These are phyloP conservation scores for Penicillium paneum DNA, from an alignment of 2,329 filamentous ascomycete genomes.

Conservation along the genomic window DNA sequence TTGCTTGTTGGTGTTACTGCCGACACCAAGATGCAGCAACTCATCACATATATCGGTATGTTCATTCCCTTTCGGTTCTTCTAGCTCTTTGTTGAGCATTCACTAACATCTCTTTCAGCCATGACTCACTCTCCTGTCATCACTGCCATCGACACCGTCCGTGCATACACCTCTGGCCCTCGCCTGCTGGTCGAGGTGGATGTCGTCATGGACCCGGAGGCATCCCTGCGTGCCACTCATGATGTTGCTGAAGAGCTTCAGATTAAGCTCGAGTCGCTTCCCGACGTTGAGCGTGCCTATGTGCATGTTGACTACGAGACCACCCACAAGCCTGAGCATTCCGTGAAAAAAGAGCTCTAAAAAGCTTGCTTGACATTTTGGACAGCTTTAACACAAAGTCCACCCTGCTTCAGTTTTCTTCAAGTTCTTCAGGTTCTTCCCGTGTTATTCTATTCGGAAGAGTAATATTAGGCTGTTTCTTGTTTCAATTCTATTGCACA, in stretches of 20 bases:
- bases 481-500: background rate
- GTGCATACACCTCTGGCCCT: constrained; percentile 86
- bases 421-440: background rate
- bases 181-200: constrained; percentile 93
- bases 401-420: background rate
- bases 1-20: constrained; percentile 87
- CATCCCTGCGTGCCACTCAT: constrained; percentile 74
- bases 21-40: constrained; percentile 78
- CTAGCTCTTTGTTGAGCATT: background rate
- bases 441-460: background rate
- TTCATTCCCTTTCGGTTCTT: constrained; percentile 5
- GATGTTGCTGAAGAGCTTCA: constrained; percentile 93
- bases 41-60: constrained; percentile 88
- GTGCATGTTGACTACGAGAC: constrained; percentile 98
- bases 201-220: constrained; percentile 80
- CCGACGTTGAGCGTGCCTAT: constrained; percentile 88
- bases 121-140: constrained; percentile 85
- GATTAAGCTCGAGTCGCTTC: constrained; percentile 86
- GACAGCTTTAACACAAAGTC: background rate
- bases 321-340: constrained; percentile 86
- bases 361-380: background rate
- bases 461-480: background rate
- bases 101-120: constrained; percentile 37
- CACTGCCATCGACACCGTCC: constrained; percentile 86
- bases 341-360: constrained; percentile 62